Conservation (phyloP, 306 rosid genomes). For the Mucuna pruriens region DNA sequence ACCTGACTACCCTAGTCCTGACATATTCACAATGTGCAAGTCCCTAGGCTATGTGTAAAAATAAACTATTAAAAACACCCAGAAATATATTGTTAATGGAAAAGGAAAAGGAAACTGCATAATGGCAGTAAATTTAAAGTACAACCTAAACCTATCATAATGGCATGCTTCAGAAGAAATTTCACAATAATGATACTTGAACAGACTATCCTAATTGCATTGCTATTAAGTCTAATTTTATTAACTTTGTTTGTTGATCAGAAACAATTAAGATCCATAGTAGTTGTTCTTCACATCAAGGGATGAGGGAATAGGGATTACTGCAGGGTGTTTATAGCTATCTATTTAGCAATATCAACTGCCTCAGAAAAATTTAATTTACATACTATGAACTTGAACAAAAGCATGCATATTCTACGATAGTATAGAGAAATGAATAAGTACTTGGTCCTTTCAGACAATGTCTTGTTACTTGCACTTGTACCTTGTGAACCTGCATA, state of each 20-base stretch:
- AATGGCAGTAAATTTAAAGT: neutral
- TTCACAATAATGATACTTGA: neutral
- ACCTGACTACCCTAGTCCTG: no score
- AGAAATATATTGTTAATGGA: neutral
- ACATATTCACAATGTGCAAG: neutral
- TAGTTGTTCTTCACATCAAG: neutral
- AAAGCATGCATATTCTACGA: slow-evolving; percentile 11
- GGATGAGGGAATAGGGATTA: neutral
- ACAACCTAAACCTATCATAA: neutral
- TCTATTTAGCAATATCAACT: neutral
- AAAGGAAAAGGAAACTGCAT: neutral
- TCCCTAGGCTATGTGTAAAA: neutral
- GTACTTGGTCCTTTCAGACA: slow-evolving; percentile 83
- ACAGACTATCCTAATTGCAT: neutral
- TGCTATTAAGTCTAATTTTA: neutral
- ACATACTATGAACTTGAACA: slow-evolving; percentile 1
- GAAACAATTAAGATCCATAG: neutral
- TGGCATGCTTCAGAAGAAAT: neutral
- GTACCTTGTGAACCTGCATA: slow-evolving; percentile 68
- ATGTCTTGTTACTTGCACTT: slow-evolving; percentile 51
- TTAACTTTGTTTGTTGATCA: neutral
- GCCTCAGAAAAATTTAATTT: neutral
- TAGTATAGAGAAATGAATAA: neutral
- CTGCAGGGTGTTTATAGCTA: neutral
- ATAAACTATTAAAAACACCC: neutral